Percentiles rank a stretch among this genome's conserved stretches.
These are phyloP conservation scores for Sporopachydermia quercuum DNA, from an alignment of 805 yeast species.

Conservation along the genomic window DNA sequence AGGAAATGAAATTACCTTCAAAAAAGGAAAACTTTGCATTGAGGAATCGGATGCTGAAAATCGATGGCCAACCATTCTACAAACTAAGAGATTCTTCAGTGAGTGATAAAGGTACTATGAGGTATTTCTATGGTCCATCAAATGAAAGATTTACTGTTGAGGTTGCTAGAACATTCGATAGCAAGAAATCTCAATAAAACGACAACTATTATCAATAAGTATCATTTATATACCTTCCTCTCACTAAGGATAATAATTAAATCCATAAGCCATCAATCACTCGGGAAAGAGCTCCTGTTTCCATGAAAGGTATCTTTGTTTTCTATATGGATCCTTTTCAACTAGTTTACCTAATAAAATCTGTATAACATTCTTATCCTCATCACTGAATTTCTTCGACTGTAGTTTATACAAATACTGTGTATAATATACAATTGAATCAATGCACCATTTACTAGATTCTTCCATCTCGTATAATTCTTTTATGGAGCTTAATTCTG, in stretches of 20 bases:
- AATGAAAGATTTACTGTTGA: neutral
- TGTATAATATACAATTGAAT: conserved; percentile 33
- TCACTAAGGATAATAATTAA: no score
- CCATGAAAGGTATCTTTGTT: conserved; percentile 32
- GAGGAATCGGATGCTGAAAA: neutral
- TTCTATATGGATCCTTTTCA: conserved; percentile 49
- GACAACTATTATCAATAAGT: no score
- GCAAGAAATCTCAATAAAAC: no score
- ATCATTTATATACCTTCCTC: no score
- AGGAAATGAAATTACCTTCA: neutral
- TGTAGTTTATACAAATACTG: conserved; percentile 14
- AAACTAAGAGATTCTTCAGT: neutral
- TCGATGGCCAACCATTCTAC: neutral
- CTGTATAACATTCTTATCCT: conserved; percentile 8
- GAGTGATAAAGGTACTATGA: neutral
- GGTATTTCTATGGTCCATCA: neutral
- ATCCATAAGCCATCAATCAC: no score
- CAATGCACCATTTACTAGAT: conserved; percentile 63
- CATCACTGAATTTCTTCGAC: conserved; percentile 7
- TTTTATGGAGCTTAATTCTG: conserved; percentile 32
- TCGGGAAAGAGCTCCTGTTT: neutral
- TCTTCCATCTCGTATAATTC: conserved; percentile 63
- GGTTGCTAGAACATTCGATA: neutral
- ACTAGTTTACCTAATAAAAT: conserved; percentile 25
- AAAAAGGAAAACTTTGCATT: neutral